These are phyloP conservation scores for Kockovaella imperatae DNA, from an alignment of 768 basidiomycete genomes.

Conservation along the genomic window DNA sequence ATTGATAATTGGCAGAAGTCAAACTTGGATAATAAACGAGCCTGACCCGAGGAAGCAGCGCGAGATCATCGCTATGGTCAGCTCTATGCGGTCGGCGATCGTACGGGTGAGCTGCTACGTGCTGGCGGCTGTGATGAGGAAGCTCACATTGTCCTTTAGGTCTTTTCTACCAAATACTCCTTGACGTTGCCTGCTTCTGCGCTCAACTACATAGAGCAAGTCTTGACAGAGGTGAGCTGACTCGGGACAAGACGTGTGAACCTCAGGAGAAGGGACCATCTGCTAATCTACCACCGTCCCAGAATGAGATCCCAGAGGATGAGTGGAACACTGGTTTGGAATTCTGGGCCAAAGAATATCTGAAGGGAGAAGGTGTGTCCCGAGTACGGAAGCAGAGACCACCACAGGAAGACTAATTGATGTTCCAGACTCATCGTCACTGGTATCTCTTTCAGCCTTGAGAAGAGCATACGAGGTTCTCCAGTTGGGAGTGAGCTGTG, in stretches of 20 bases:
- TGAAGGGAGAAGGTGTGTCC: constrained; percentile 42
- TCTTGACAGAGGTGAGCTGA: constrained; percentile 32
- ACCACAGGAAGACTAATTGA: neutral
- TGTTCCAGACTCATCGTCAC: constrained; percentile 35
- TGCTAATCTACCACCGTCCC: neutral
- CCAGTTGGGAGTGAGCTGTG: constrained; percentile 27
- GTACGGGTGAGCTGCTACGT: constrained; percentile 28
- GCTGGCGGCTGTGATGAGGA: neutral
- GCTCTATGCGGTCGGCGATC: constrained; percentile 31
- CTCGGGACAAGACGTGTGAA: neutral
- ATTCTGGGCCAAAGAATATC: constrained; percentile 43
- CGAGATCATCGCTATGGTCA: too few relatives aligned
- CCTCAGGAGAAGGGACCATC: neutral
- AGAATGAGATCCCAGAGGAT: constrained; percentile 40
- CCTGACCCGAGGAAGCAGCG: too few relatives aligned
- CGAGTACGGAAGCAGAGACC: neutral
- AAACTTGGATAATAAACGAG: too few relatives aligned
- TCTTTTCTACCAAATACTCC: constrained; percentile 44
- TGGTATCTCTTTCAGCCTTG: constrained; percentile 37
- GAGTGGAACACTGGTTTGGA: constrained; percentile 41
- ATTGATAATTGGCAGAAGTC: neutral
- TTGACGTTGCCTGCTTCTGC: constrained; percentile 40
- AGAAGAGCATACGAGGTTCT: constrained; percentile 43
- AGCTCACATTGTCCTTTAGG: constrained; percentile 18
- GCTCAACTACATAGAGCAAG: constrained; percentile 38